Evolutionary conservation across 176 grass and related monocot genomes (phyloP).

Genomic region (Hyparrhenia diplandra): DNA sequence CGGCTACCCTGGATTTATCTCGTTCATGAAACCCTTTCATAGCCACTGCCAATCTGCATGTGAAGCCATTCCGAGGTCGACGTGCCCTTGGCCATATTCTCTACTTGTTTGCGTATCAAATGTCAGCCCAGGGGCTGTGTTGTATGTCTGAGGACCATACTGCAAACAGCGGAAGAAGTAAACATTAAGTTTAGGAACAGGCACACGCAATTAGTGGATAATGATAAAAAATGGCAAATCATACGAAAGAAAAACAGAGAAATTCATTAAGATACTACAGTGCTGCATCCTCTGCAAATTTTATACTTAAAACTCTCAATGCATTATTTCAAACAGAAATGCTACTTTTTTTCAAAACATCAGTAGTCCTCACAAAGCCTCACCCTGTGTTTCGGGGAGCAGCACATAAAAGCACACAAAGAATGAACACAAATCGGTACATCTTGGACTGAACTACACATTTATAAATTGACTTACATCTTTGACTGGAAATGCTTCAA

Average conservation of each 20-base stretch:
- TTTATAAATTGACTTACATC: conserved; percentile 59
- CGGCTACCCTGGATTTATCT: not conserved
- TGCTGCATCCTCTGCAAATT: not conserved
- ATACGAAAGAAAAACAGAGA: not conserved
- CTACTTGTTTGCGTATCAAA: conserved; percentile 62
- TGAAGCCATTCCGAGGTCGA: conserved; percentile 73
- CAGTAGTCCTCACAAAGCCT: not conserved
- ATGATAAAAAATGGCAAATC: not conserved
- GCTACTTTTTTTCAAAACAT: not conserved
- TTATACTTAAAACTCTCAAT: not conserved
- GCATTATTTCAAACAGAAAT: not conserved
- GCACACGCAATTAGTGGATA: not conserved
- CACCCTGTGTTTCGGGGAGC: not conserved
- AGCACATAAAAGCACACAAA: not conserved
- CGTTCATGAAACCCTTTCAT: conserved; percentile 75
- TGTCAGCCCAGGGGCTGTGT: conserved; percentile 48
- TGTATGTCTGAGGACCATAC: conserved; percentile 49
- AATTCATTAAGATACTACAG: not conserved
- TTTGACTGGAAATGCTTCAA: conserved; percentile 73
- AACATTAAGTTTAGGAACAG: not conserved
- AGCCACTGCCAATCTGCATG: conserved; percentile 79
- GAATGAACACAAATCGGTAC: not conserved
- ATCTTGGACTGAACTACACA: conserved; percentile 8
- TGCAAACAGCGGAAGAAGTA: conserved; percentile 2
- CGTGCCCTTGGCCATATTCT: conserved; percentile 58